Conservation (phyloP, 192 early-diverging fungal genomes). For the Mortierella hygrophila region DNA sequence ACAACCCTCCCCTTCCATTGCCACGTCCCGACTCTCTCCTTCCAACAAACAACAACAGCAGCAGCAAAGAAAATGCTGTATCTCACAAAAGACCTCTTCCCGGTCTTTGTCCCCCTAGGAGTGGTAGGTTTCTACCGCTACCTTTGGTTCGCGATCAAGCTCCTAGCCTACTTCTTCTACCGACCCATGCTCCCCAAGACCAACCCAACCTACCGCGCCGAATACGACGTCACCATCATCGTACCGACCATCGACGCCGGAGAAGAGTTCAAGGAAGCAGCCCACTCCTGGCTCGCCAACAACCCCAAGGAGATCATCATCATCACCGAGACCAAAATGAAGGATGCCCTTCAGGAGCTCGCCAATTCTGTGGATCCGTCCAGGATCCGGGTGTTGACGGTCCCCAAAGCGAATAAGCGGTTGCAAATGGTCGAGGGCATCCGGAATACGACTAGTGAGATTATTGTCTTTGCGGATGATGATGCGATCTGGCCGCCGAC, state of each 20-base stretch:
- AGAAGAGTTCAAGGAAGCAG: slow-evolving; percentile 77
- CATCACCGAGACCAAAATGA: slow-evolving; percentile 71
- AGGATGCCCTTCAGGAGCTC: slow-evolving; percentile 63
- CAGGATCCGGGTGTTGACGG: slow-evolving; percentile 67
- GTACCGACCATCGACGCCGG: slow-evolving; percentile 85
- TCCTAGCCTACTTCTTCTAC: slow-evolving; percentile 73
- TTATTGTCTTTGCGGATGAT: slow-evolving; percentile 79
- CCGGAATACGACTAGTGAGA: slow-evolving; percentile 71
- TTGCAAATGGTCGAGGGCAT: slow-evolving; percentile 79
- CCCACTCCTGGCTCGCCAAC: slow-evolving; percentile 71
- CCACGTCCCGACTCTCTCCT: not conserved
- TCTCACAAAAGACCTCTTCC: slow-evolving; percentile 75
- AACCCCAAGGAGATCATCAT: slow-evolving; percentile 81
- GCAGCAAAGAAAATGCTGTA: slow-evolving; percentile 64
- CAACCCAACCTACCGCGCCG: slow-evolving; percentile 67
- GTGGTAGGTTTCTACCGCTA: slow-evolving; percentile 81
- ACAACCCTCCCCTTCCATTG: not conserved
- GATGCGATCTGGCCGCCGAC: slow-evolving; percentile 78
- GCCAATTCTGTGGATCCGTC: slow-evolving; percentile 71
- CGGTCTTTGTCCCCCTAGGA: slow-evolving; percentile 77
- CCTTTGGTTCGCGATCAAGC: slow-evolving; percentile 77
- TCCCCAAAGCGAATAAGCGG: slow-evolving; percentile 72
- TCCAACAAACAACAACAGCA: not conserved
- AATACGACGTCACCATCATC: slow-evolving; percentile 77
- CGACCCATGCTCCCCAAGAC: slow-evolving; percentile 68